Percentiles rank a stretch among this genome's conserved stretches.
Conservation (phyloP, 1,284 basidiomycete species). For the Microbotryum saponariae region DNA sequence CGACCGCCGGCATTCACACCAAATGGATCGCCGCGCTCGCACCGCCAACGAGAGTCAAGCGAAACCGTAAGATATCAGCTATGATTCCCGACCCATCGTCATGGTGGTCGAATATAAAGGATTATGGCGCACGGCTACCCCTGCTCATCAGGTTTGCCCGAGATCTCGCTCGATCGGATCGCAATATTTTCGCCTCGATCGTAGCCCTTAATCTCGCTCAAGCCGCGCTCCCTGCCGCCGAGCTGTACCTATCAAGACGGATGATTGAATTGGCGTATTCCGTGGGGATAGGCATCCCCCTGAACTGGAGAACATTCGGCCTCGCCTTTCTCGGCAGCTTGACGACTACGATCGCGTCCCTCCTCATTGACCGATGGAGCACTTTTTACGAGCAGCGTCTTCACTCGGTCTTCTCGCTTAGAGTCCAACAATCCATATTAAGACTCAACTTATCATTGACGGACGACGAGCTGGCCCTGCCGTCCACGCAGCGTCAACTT, state of each 20-base stretch:
- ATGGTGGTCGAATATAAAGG: too few relatives aligned
- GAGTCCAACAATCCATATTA: neutral
- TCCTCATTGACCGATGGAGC: neutral
- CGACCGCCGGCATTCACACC: too few relatives aligned
- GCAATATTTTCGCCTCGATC: neutral
- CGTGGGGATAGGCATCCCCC: neutral
- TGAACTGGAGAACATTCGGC: neutral
- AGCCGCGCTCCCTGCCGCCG: neutral
- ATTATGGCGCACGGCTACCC: neutral
- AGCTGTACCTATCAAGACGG: neutral
- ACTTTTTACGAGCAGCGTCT: neutral
- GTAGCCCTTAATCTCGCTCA: neutral
- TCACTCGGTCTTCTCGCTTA: neutral
- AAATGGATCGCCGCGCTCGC: too few relatives aligned
- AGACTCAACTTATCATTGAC: neutral
- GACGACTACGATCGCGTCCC: neutral
- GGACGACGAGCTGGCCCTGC: neutral
- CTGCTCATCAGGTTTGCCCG: neutral
- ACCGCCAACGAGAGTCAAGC: too few relatives aligned
- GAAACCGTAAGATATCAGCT: too few relatives aligned
- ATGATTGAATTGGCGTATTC: conserved; percentile 2
- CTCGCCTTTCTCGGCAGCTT: conserved; percentile 2
- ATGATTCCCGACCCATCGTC: too few relatives aligned
- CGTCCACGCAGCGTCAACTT: neutral
- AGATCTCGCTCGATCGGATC: neutral